These are phyloP conservation scores for Staphylotrichum longicolle DNA, from an alignment of 495 filamentous ascomycete species.

Conservation along the genomic window DNA sequence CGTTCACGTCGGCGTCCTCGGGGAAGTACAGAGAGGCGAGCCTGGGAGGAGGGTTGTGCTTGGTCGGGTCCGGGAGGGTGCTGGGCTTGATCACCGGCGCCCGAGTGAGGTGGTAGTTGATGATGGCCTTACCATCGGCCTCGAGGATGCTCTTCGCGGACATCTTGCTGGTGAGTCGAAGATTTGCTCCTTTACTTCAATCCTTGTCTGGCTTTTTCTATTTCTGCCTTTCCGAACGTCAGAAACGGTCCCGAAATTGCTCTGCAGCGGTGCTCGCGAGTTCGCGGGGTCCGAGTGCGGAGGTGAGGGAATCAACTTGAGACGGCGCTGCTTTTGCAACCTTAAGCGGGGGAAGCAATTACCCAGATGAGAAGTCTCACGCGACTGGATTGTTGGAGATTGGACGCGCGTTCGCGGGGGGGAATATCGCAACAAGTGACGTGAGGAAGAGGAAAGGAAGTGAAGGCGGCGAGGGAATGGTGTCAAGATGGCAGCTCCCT, in stretches of 20 bases:
- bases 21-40: constrained; percentile 93
- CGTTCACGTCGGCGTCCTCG: constrained; percentile 75
- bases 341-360: constrained; percentile 27
- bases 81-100: constrained; percentile 97
- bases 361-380: constrained; percentile 17
- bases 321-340: constrained; percentile 10
- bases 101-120: constrained; percentile 99
- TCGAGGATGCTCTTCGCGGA: constrained; percentile 98
- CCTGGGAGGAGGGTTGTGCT: constrained; percentile 88
- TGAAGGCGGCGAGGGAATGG: constrained; percentile 13
- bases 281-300: constrained; percentile 11
- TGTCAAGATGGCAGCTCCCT: constrained; percentile 20
- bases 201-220: constrained; percentile 1
- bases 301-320: not conserved
- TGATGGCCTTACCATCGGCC: constrained; percentile 99
- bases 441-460: constrained; percentile 8
- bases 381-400: constrained; percentile 9
- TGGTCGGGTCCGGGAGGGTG: constrained; percentile 77
- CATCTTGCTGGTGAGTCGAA: constrained; percentile 58
- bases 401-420: constrained; percentile 5
- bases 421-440: constrained; percentile 12
- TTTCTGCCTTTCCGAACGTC: constrained; percentile 8
- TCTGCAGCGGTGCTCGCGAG: constrained; percentile 11
- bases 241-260: constrained; percentile 8
- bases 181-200: constrained; percentile 17